phyloP scores from a whole-genome alignment of 352 stramenopile genomes.

The Pythium sukuiense region DNA sequence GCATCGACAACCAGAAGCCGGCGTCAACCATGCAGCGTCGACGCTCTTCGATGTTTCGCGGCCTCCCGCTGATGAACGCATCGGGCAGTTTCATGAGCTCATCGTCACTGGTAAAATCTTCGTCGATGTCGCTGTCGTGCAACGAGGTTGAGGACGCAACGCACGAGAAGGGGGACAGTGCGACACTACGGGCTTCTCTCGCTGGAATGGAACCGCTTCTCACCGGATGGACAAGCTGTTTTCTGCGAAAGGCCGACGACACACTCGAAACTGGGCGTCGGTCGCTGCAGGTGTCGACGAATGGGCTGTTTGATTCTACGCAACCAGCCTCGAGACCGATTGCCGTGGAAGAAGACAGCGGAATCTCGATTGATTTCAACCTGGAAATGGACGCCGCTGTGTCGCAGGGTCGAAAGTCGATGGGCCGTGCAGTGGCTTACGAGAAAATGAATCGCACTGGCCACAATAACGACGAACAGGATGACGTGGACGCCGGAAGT shows the following conservation, averaged over 20 bases:
- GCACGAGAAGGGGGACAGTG: not conserved
- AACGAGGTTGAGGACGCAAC: constrained; percentile 6
- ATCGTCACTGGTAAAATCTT: not conserved
- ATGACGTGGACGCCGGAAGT: not conserved
- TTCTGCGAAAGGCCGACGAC: not conserved
- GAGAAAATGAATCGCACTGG: not conserved
- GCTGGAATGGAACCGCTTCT: constrained; percentile 1
- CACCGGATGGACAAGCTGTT: constrained; percentile 8
- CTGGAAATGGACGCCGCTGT: not conserved
- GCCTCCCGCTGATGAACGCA: constrained; percentile 1
- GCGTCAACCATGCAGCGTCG: not conserved
- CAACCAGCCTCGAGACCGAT: not conserved
- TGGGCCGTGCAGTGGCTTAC: not conserved
- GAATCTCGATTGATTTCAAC: not conserved
- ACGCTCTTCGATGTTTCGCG: constrained; percentile 16
- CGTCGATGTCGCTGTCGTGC: constrained; percentile 10
- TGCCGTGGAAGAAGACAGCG: not conserved
- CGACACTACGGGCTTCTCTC: not conserved
- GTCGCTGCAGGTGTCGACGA: constrained; percentile 3
- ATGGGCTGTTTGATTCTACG: not conserved
- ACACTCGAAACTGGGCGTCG: not conserved
- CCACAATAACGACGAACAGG: not conserved
- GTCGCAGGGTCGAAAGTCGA: not conserved
- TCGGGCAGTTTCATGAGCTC: not conserved
- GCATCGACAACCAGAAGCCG: not conserved